A percentile compares a stretch with the other conserved stretches of the same genome.
These are phyloP conservation scores for Huntiella decipiens DNA, from an alignment of 2,329 filamentous ascomycete species.

Conservation along the genomic window DNA sequence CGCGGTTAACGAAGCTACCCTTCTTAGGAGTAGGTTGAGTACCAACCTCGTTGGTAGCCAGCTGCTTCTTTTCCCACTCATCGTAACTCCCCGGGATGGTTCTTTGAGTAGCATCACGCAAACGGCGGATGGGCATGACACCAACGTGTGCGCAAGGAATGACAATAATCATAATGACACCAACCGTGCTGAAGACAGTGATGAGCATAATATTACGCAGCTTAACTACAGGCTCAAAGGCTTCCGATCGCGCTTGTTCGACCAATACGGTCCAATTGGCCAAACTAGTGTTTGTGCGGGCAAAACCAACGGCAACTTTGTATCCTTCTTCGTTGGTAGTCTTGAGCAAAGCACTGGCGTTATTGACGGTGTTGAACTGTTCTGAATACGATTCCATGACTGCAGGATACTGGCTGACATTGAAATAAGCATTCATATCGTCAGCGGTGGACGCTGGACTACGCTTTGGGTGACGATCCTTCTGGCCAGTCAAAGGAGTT, in stretches of 20 bases:
- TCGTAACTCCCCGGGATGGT: slow-evolving; percentile 49
- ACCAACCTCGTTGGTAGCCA: neutral
- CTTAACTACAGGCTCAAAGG: slow-evolving; percentile 53
- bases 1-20: slow-evolving; percentile 7
- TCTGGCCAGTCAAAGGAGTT: slow-evolving; percentile 18
- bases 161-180: slow-evolving; percentile 49
- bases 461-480: slow-evolving; percentile 30
- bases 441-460: slow-evolving; percentile 14
- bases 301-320: slow-evolving; percentile 62
- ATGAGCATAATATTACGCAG: slow-evolving; percentile 65
- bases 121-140: slow-evolving; percentile 57
- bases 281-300: slow-evolving; percentile 44
- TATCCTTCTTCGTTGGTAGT: slow-evolving; percentile 54
- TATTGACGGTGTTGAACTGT: slow-evolving; percentile 34
- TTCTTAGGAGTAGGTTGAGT: slow-evolving; percentile 1
- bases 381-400: slow-evolving; percentile 39
- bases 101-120: slow-evolving; percentile 57
- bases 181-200: slow-evolving; percentile 70
- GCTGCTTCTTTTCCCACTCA: slow-evolving; percentile 20
- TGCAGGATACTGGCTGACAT: slow-evolving; percentile 41
- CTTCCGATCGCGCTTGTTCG: slow-evolving; percentile 56
- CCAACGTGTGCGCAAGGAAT: slow-evolving; percentile 67
- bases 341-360: slow-evolving; percentile 48
- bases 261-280: slow-evolving; percentile 72
- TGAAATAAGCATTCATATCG: slow-evolving; percentile 26